Evolutionary conservation across 1,284 basidiomycete species (phyloP).

Genomic region (Cutaneotrichosporon daszewskae): DNA sequence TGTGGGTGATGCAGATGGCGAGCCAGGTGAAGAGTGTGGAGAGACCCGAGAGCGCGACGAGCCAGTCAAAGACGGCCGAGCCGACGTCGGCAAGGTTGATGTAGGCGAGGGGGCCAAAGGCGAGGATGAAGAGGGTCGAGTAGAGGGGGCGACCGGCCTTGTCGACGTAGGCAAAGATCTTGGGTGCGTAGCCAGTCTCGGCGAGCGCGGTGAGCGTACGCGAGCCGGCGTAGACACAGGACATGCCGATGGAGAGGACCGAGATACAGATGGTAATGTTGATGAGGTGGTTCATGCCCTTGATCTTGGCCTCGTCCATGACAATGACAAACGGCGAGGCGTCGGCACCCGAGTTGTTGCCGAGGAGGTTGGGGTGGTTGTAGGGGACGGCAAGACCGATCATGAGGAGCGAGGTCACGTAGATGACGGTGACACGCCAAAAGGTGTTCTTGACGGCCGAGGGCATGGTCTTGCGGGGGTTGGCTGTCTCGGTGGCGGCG

Average conservation of each 20-base stretch:
- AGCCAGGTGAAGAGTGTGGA: slow-evolving; percentile 53
- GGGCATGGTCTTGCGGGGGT: slow-evolving; percentile 31
- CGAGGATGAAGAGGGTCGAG: slow-evolving; percentile 46
- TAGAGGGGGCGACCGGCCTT: slow-evolving; percentile 51
- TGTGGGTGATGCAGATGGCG: slow-evolving; percentile 27
- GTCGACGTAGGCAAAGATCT: slow-evolving; percentile 51
- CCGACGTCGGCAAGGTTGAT: slow-evolving; percentile 42
- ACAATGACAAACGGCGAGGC: slow-evolving; percentile 54
- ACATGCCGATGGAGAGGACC: slow-evolving; percentile 44
- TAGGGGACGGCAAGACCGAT: slow-evolving; percentile 51
- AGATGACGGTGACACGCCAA: slow-evolving; percentile 57
- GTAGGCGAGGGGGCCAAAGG: slow-evolving; percentile 47
- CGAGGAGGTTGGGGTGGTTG: slow-evolving; percentile 36
- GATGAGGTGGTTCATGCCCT: slow-evolving; percentile 49
- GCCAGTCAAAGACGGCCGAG: slow-evolving; percentile 46
- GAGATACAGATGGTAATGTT: slow-evolving; percentile 51
- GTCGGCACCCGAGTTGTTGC: slow-evolving; percentile 45
- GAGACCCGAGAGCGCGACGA: slow-evolving; percentile 52
- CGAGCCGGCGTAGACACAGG: slow-evolving; percentile 44
- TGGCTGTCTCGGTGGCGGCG: slow-evolving; percentile 14
- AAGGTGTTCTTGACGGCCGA: slow-evolving; percentile 40
- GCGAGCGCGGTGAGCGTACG: slow-evolving; percentile 43
- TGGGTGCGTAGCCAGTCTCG: slow-evolving; percentile 50
- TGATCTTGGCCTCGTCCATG: slow-evolving; percentile 47
- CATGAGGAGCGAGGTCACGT: slow-evolving; percentile 51